phyloP scores from a whole-genome alignment of 352 stramenopile genomes.

The Pythium chondricola region DNA sequence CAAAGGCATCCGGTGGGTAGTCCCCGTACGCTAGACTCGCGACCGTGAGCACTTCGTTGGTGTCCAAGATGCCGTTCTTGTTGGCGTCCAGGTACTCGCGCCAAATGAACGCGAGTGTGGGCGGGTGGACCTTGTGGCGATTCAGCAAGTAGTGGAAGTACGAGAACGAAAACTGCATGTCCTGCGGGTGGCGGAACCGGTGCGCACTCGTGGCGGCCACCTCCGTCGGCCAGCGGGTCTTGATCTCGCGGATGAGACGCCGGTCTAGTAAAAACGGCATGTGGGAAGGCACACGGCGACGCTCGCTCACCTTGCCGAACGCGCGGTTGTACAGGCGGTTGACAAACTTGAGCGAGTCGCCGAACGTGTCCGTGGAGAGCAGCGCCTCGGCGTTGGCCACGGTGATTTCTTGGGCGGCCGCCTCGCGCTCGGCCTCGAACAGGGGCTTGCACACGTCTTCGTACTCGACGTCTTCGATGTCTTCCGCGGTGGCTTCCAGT shows the following conservation, averaged over 20 bases:
- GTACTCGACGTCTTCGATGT: slow-evolving; percentile 60
- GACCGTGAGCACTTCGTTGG: slow-evolving; percentile 89
- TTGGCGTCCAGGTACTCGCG: slow-evolving; percentile 88
- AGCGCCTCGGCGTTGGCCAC: slow-evolving; percentile 41
- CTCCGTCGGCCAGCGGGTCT: slow-evolving; percentile 67
- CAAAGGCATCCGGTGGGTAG: slow-evolving; percentile 58
- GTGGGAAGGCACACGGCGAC: slow-evolving; percentile 88
- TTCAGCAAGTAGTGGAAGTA: slow-evolving; percentile 95
- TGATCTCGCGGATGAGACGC: slow-evolving; percentile 85
- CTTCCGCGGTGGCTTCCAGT: slow-evolving; percentile 37
- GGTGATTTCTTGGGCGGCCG: slow-evolving; percentile 18
- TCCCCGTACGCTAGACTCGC: slow-evolving; percentile 76
- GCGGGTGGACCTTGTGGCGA: slow-evolving; percentile 65
- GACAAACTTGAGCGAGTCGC: slow-evolving; percentile 87
- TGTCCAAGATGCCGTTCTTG: slow-evolving; percentile 83
- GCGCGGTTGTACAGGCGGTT: slow-evolving; percentile 89
- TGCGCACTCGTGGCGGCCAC: slow-evolving; percentile 76
- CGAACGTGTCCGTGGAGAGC: slow-evolving; percentile 88
- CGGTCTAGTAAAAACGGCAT: slow-evolving; percentile 94
- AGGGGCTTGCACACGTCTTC: slow-evolving; percentile 49
- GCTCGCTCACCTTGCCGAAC: slow-evolving; percentile 70
- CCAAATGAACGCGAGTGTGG: slow-evolving; percentile 80
- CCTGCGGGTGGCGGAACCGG: slow-evolving; percentile 86
- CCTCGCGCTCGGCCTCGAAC: slow-evolving; percentile 16
- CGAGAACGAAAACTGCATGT: slow-evolving; percentile 95